Evolutionary conservation across 148 eudicot genomes (phyloP), one percentile per base, ranked within the genome.

Genomic region (Salicornia ramosissima): DNA sequence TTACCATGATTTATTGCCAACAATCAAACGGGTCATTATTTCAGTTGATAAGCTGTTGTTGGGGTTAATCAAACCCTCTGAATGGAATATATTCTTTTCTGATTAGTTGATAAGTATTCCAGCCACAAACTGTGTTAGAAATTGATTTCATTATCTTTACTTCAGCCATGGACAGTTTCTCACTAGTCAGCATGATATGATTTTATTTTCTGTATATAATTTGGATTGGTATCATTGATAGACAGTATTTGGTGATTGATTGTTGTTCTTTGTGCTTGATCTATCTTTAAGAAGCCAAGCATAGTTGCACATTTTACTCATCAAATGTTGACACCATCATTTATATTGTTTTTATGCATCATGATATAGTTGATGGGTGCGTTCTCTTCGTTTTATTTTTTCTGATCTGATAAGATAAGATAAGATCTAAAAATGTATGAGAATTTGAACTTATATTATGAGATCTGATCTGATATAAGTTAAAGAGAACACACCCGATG

Each of bases 61-160:
- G 49, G 54, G 65, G 65, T 53, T 30, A n/a, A n/a, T 22, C 24
- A 24, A 11, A 14, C 42, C 68, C 25, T 59, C 11, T 64, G n/a
- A 54, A 61, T 40, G 64, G 76, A 65, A 64, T 54, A 53, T 45
- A 11, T 51, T 73, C 50, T 52, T 6, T 55, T 26, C 28, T n/a
- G 22, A 42, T 64, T 51, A 53, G 62, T 50, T 18, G 52, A 36
- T 50, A 72, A 64, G 29, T 19, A 31, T 58, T 53, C 43, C 15
- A 29, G 65, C 19, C 54, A 28, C 51, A 28, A 3, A 58, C 64
- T n/a, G 19, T 70, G 24, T 36, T 28, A 62, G 43, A 18, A 28
- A 11, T 43, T 43, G 56, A 10, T 34, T 42, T n/a, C 1, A 2
- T 34, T 46, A 31, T 14, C 74, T 33, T 40, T 55, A 42, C 15